Evolutionary conservation across 2,329 filamentous ascomycete species (phyloP).

Genomic region (Parafenestella ontariensis): DNA sequence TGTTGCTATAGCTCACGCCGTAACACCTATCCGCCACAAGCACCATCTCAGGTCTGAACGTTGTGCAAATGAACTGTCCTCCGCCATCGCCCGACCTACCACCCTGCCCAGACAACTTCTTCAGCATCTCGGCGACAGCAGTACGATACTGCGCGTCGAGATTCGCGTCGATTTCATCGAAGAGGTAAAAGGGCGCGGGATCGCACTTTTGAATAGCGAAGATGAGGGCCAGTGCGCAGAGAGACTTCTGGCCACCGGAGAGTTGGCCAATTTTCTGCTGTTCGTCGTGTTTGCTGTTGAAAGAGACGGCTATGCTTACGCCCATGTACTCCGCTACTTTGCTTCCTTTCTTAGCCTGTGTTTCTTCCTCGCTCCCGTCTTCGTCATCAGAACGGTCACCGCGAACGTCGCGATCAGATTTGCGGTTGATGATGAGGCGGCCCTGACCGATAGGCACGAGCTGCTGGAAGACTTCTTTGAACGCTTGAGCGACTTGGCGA

Average conservation of each 20-base stretch:
- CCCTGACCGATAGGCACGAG: constrained; percentile 94
- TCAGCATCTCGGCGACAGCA: constrained; percentile 87
- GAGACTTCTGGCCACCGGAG: constrained; percentile 95
- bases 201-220: constrained; percentile 99
- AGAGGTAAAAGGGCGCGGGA: constrained; percentile 97
- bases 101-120: constrained; percentile 57
- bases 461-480: constrained; percentile 90
- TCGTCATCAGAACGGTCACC: constrained; percentile 57
- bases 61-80: constrained; percentile 96
- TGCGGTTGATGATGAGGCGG: constrained; percentile 88
- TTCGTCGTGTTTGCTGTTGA: constrained; percentile 98
- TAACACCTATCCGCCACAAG: constrained; percentile 97
- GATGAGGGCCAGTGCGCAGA: constrained; percentile 95
- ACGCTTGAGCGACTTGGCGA: constrained; percentile 95
- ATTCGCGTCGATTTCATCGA: constrained; percentile 98
- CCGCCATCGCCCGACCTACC: constrained; percentile 54
- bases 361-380: constrained; percentile 55
- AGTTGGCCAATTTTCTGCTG: constrained; percentile 98
- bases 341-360: constrained; percentile 36
- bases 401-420: constrained; percentile 77
- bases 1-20: constrained; percentile 88
- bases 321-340: constrained; percentile 94
- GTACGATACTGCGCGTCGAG: constrained; percentile 97
- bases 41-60: constrained; percentile 96
- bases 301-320: constrained; percentile 95